Base-by-base conservation (phyloP, 441 rosid species). In the Gossypium laxum region DNA sequence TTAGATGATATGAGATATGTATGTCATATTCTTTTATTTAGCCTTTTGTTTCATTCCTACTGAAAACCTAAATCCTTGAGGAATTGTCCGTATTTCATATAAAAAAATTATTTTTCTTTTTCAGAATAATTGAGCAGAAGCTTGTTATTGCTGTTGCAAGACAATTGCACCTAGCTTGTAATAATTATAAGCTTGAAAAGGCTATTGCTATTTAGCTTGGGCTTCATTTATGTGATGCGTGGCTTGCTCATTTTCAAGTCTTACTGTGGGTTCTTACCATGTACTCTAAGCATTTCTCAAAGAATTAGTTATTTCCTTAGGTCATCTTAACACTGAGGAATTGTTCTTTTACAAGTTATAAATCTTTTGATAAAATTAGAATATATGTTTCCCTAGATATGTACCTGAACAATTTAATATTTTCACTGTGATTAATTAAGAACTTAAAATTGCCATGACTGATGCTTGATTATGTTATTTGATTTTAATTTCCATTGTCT, bases 51-150 rank as follows among this genome's bases (percentile, higher is more conserved):
- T 19, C 5, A 3, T 17, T 1, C 67, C 50, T 38, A 63, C n/a
- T 41, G 18, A 62, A 62, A 34, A 62, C 68, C 52, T 41, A 63
- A 63, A 11, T 63, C 68, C 51, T 63, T 63, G 30, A 41, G 24
- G 15, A 17, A 19, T 45, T 18, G 30, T 63, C 52, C 19, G 0
- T 15, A 32, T 34, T 41, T 38, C 24, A 10, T 38, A 38, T 38
- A 4, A 62, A 62, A 32, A 30, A 61, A 3, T 19, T 14, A 2
- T 10, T 62, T 62, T 10, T 62, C 17, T 19, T 19, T 19, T 41
- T n/a, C 7, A 4, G 52, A 63, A 19, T 12, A 41, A 38, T 41
- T 18, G 30, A 21, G 15, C 51, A 18, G 67, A 62, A 62, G 30
- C 67, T 10, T 63, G 26, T 63, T 63, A 11, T 63, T 19, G 30